Evolutionary conservation across 441 rosid genomes (phyloP).

Genomic region (Brassica hybrid): DNA sequence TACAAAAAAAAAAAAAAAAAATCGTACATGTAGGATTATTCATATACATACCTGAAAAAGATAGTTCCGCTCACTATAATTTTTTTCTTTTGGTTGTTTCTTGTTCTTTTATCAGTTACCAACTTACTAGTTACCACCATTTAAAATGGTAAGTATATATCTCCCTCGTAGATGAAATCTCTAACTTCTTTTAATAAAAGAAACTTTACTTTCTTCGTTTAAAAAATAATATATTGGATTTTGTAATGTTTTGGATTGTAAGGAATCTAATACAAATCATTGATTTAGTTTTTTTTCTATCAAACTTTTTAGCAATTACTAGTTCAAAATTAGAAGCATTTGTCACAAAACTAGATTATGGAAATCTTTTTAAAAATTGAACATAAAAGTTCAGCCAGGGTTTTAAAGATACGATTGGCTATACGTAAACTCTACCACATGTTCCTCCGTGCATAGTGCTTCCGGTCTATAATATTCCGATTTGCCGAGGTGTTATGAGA

Average conservation of each 20-base stretch:
- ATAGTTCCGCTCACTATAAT: not conserved
- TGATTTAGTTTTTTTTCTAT: not conserved
- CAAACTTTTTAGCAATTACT: not conserved
- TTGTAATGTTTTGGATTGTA: not conserved
- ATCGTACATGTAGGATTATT: not conserved
- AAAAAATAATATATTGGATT: not conserved
- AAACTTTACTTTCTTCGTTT: not conserved
- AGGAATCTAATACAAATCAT: not conserved
- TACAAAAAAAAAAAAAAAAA: too few species aligned
- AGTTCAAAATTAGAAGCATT: not conserved
- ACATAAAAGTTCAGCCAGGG: not conserved
- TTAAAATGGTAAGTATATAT: not conserved
- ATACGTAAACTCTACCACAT: conserved; percentile 14
- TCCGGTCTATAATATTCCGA: conserved; percentile 30
- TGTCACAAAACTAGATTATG: not conserved
- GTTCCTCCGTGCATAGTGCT: conserved; percentile 30
- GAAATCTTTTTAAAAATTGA: not conserved
- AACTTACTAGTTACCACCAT: not conserved
- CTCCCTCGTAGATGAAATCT: not conserved
- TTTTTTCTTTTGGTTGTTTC: not conserved
- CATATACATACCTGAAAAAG: not conserved
- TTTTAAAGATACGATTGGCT: not conserved
- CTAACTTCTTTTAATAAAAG: not conserved
- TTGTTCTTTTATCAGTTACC: not conserved
- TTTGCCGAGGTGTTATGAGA: conserved; percentile 21